A percentile compares a stretch with the other conserved stretches of the same genome.
These are phyloP conservation scores for Globisporangium emineosum DNA, from an alignment of 352 stramenopile species.

Conservation along the genomic window DNA sequence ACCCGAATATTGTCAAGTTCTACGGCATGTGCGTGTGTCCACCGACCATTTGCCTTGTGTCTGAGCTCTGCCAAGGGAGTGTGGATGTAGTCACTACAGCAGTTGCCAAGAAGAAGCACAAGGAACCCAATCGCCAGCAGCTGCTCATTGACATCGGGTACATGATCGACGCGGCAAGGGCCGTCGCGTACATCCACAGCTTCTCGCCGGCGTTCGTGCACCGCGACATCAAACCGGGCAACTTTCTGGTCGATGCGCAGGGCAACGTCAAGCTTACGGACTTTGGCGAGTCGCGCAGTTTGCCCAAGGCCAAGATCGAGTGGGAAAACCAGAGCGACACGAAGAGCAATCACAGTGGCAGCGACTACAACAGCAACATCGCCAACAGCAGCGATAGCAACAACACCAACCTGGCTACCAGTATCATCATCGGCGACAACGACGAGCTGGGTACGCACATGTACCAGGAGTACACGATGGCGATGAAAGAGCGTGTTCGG, in stretches of 20 bases:
- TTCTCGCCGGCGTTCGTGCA: constrained; percentile 72
- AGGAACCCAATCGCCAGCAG: constrained; percentile 31
- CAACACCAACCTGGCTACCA: neutral
- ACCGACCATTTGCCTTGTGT: constrained; percentile 72
- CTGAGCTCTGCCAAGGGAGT: constrained; percentile 45
- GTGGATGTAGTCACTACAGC: constrained; percentile 28
- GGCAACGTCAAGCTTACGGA: constrained; percentile 35
- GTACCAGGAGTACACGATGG: constrained; percentile 15
- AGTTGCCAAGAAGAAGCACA: constrained; percentile 11
- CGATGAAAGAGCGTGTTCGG: constrained; percentile 2
- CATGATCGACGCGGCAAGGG: constrained; percentile 61
- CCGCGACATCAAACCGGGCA: constrained; percentile 73
- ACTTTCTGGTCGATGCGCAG: constrained; percentile 66
- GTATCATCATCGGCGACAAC: constrained; percentile 1
- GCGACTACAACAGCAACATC: neutral
- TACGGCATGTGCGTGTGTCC: constrained; percentile 80
- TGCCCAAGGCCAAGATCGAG: constrained; percentile 19
- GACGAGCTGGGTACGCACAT: constrained; percentile 8
- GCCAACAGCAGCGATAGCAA: neutral
- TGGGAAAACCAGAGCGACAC: constrained; percentile 7
- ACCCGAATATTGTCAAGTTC: constrained; percentile 82
- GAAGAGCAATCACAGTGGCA: neutral
- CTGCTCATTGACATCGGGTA: constrained; percentile 51
- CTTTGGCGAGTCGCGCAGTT: constrained; percentile 46
- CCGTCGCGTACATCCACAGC: constrained; percentile 73